Conservation (phyloP, 352 stramenopile species). For the Phytopythium kandeliae region DNA sequence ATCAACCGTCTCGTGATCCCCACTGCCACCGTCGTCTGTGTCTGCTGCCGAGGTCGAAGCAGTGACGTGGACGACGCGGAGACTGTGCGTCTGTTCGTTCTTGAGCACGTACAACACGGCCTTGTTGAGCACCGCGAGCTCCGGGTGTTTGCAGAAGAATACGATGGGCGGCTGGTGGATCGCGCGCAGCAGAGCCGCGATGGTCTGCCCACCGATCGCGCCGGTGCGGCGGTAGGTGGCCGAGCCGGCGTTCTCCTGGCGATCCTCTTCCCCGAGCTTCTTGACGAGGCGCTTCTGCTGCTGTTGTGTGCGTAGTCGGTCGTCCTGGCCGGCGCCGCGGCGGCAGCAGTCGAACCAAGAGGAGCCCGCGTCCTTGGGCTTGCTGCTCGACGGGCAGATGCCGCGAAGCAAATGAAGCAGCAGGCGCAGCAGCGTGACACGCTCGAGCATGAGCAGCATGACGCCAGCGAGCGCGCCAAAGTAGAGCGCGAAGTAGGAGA, state of each 20-base stretch:
- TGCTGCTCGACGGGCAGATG: constrained; percentile 43
- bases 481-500: constrained; percentile 82
- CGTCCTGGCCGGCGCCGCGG: not conserved
- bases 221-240: constrained; percentile 34
- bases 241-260: constrained; percentile 18
- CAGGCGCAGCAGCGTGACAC: constrained; percentile 69
- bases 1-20: not conserved
- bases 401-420: constrained; percentile 60
- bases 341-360: constrained; percentile 1
- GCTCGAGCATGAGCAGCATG: constrained; percentile 81
- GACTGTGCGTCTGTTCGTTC: constrained; percentile 90
- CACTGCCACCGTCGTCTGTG: not conserved
- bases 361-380: not conserved
- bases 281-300: constrained; percentile 5
- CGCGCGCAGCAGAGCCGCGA: constrained; percentile 44
- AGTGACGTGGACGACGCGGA: constrained; percentile 87
- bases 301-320: constrained; percentile 5
- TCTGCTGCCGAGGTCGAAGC: constrained; percentile 8
- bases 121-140: constrained; percentile 91
- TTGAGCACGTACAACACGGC: constrained; percentile 91
- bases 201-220: constrained; percentile 59
- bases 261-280: not conserved
- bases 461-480: constrained; percentile 59
- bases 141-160: constrained; percentile 88
- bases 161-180: constrained; percentile 85